Conservation (phyloP, 768 basidiomycete genomes). For the Tricholoma sp. region DNA sequence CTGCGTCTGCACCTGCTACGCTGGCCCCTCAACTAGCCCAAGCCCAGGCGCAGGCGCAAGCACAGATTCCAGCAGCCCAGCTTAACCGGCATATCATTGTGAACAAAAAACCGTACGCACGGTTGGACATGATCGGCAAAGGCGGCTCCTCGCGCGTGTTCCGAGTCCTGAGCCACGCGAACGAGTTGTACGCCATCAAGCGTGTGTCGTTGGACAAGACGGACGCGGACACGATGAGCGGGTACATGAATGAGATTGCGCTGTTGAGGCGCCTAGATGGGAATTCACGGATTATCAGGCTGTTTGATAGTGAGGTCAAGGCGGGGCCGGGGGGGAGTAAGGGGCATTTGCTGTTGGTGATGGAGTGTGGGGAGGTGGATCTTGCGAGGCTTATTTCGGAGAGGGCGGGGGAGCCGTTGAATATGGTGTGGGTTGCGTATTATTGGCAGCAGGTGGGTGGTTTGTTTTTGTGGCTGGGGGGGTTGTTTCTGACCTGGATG, state of each 20-base stretch:
- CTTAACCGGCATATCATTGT: conserved; percentile 44
- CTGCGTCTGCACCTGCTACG: conserved; percentile 29
- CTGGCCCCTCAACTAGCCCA: background rate
- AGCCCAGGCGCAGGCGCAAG: background rate
- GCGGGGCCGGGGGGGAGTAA: conserved; percentile 64
- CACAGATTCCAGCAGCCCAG: conserved; percentile 25
- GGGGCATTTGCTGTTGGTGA: conserved; percentile 77
- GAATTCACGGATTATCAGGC: conserved; percentile 85
- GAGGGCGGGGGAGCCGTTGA: conserved; percentile 76
- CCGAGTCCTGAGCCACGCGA: conserved; percentile 74
- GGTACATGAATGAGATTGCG: conserved; percentile 96
- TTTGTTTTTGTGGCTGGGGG: background rate
- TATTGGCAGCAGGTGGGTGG: conserved; percentile 91
- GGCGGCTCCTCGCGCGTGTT: conserved; percentile 97
- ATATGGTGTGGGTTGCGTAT: conserved; percentile 92
- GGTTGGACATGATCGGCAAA: conserved; percentile 86
- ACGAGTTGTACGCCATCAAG: conserved; percentile 86
- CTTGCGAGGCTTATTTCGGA: conserved; percentile 79
- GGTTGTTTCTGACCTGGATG: background rate
- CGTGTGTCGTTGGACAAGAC: conserved; percentile 86
- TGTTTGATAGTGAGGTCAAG: conserved; percentile 89
- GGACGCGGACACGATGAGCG: conserved; percentile 82
- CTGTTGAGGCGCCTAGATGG: conserved; percentile 92
- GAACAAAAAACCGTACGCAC: conserved; percentile 79
- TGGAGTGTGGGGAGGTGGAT: conserved; percentile 97